A percentile compares a stretch with the other conserved stretches of the same genome.
Conservation (phyloP, 2,329 filamentous ascomycete genomes). For the Alternaria gaisen region DNA sequence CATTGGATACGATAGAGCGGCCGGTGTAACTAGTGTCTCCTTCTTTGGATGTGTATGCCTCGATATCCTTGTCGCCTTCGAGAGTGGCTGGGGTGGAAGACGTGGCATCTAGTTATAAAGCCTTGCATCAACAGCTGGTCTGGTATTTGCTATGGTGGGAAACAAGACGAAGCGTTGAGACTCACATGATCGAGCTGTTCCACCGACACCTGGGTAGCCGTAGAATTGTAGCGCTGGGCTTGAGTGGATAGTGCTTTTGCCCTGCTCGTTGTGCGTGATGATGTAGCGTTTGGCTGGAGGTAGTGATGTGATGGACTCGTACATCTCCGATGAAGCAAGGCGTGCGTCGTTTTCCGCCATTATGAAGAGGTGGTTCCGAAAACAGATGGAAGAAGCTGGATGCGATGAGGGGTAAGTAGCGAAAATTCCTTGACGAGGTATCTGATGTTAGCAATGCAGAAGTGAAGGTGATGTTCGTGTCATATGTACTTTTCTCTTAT, state of each 20-base stretch:
- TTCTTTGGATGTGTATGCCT: slow-evolving; percentile 38
- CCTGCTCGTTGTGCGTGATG: slow-evolving; percentile 43
- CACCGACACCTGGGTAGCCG: neutral
- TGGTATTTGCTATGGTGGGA: neutral
- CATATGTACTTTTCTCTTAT: neutral
- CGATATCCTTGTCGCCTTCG: slow-evolving; percentile 54
- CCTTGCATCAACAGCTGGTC: neutral
- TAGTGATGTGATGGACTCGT: slow-evolving; percentile 17
- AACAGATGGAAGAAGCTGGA: neutral
- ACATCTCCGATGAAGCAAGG: slow-evolving; percentile 8
- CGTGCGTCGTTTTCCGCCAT: slow-evolving; percentile 21
- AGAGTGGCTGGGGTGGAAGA: slow-evolving; percentile 52
- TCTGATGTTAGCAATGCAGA: neutral
- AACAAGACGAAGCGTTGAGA: neutral
- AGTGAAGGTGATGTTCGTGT: neutral
- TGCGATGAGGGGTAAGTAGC: neutral
- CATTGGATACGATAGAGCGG: slow-evolving; percentile 25
- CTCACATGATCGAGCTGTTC: slow-evolving; percentile 2
- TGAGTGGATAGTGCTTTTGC: slow-evolving; percentile 52
- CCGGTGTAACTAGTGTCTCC: slow-evolving; percentile 15
- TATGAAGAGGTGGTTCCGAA: neutral
- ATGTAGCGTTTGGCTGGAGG: slow-evolving; percentile 49
- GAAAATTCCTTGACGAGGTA: neutral
- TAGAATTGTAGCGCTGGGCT: slow-evolving; percentile 27
- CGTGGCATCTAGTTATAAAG: slow-evolving; percentile 50